Evolutionary conservation across 495 filamentous ascomycete genomes (phyloP), one percentile per base, ranked within the genome.

Genomic region (Halenospora varia): DNA sequence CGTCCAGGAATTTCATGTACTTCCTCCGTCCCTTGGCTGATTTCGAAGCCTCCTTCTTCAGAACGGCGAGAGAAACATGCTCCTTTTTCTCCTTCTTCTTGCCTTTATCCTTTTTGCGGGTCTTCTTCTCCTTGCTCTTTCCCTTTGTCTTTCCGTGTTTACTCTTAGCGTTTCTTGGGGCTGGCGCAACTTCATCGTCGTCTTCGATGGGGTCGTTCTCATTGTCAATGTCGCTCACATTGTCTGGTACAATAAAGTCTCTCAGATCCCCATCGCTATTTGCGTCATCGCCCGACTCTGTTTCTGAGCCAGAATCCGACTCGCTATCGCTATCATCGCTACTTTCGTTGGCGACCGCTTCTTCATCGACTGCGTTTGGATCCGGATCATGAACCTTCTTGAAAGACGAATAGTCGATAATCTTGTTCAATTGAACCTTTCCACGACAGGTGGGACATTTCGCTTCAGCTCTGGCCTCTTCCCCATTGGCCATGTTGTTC

Each of bases 391-490:
- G 82, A 25, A 86, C 86, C 61, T 88, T 85, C 60, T 82, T 81
- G 73, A 98, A 98, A 1, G 84, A 77, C 2, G 71, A 66, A 60
- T 87, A 82, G 59, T 89, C 87, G 46, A 92, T 92, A 49, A 92
- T 76, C 53, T 85, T 87, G 24, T 83, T 76, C 13, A 82, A 70
- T 19, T 87, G 77, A 24, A 94, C 75, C 3, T 68, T 71, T 0
- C 78, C 80, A 41, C 86, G 82, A 65, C 93, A 98, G 15, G 85
- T 80, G 1, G 90, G 92, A 68, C 93, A 97, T 60, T 79, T 88
- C 9, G 80, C 70, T 20, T 76, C 66, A n/a, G 66, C 67, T 0
- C 67, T 69, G 35, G 76, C 75, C 59, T 88, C 85, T 35, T 86
- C 69, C 8, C 87, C 84, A 46, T 81, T 72, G 42, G 70, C 69